Evolutionary conservation across 345 rosid genomes (phyloP).

Genomic region (Rhizophora mangle): DNA sequence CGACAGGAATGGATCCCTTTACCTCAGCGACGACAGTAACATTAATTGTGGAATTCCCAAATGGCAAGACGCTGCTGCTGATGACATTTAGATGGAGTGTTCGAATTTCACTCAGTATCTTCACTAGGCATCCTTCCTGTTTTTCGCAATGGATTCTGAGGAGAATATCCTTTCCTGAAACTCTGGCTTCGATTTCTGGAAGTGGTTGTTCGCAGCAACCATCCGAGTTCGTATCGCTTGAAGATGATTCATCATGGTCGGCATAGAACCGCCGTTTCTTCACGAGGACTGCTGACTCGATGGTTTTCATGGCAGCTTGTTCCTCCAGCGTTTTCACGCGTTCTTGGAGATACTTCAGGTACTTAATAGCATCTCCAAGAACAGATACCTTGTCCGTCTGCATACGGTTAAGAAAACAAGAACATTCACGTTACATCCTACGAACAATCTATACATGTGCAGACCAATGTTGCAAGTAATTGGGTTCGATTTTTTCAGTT

Average conservation of each 20-base stretch:
- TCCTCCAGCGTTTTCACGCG: constrained; percentile 55
- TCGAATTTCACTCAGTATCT: constrained; percentile 47
- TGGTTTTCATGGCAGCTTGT: constrained; percentile 39
- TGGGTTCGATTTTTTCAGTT: too few relatives aligned
- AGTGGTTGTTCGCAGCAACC: constrained; percentile 19
- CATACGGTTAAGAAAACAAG: not conserved
- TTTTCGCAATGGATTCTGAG: constrained; percentile 66
- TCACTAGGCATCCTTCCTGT: constrained; percentile 34
- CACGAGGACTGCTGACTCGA: constrained; percentile 50
- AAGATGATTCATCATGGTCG: constrained; percentile 39
- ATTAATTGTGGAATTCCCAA: constrained; percentile 57
- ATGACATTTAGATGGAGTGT: constrained; percentile 42
- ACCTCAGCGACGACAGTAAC: constrained; percentile 72
- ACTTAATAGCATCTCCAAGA: constrained; percentile 61
- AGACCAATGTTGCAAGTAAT: not conserved
- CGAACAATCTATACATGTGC: not conserved
- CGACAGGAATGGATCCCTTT: not conserved
- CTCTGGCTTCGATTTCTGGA: constrained; percentile 69
- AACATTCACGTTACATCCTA: not conserved
- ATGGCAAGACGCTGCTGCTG: constrained; percentile 47
- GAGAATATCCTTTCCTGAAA: constrained; percentile 50
- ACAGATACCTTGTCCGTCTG: constrained; percentile 74
- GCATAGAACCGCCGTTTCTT: constrained; percentile 44
- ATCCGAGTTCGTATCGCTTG: constrained; percentile 24
- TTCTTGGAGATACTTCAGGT: constrained; percentile 63